A percentile compares a stretch with the other conserved stretches of the same genome.
These are phyloP conservation scores for Yarrowia sp. DNA, from an alignment of 805 yeast genomes.

Conservation along the genomic window DNA sequence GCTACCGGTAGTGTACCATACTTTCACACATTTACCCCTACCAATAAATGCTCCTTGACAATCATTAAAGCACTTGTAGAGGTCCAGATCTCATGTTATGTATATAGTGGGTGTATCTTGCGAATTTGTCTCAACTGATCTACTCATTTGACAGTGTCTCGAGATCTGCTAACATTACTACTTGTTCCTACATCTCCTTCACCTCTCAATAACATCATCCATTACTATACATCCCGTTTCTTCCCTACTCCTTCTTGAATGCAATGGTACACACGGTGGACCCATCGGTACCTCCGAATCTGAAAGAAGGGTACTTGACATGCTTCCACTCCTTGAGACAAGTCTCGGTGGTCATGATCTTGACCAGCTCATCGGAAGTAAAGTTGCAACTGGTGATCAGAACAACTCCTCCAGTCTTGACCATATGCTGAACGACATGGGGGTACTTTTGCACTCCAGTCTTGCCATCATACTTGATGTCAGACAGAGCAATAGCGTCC, in stretches of 20 bases:
- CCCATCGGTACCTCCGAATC: slow-evolving; percentile 90
- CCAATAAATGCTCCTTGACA: too few species aligned
- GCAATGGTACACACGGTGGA: slow-evolving; percentile 88
- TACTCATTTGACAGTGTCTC: too few species aligned
- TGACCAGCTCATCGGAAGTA: slow-evolving; percentile 76
- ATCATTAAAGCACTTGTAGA: too few species aligned
- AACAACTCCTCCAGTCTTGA: slow-evolving; percentile 63
- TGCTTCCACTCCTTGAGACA: slow-evolving; percentile 65
- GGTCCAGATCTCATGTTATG: too few species aligned
- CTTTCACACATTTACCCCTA: too few species aligned
- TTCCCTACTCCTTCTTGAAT: slow-evolving; percentile 52
- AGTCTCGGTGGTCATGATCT: slow-evolving; percentile 57
- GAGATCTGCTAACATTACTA: too few species aligned
- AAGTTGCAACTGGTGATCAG: slow-evolving; percentile 93
- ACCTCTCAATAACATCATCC: too few species aligned
- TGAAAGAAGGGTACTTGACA: slow-evolving; percentile 78
- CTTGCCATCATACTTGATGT: slow-evolving; percentile 56
- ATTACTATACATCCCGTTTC: too few species aligned
- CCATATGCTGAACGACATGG: slow-evolving; percentile 59
- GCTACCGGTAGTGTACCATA: too few species aligned
- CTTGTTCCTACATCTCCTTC: too few species aligned
- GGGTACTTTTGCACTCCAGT: slow-evolving; percentile 57
- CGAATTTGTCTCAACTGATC: too few species aligned
- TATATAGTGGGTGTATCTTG: too few species aligned
- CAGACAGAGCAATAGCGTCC: slow-evolving; percentile 93